phyloP scores from a whole-genome alignment of 2,329 filamentous ascomycete species.

The Colletotrichum noveboracense region DNA sequence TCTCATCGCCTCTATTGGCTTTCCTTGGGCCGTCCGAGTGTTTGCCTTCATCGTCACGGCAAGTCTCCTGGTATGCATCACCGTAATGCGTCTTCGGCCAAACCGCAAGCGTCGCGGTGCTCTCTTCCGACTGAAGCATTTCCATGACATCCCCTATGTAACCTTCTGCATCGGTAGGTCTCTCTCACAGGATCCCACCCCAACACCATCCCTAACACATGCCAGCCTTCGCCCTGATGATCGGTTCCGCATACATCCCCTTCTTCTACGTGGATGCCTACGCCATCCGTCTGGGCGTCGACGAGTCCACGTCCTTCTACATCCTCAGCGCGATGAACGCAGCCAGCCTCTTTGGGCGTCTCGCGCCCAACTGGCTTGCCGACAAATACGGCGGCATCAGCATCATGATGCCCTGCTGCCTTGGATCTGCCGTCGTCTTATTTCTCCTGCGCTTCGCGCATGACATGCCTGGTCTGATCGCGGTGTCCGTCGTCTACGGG shows the following conservation, averaged over 20 bases:
- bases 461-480: slow-evolving; percentile 14
- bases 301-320: slow-evolving; percentile 10
- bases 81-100: slow-evolving; percentile 9
- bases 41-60: slow-evolving; percentile 13
- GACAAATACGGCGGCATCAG: slow-evolving; percentile 19
- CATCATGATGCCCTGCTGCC: slow-evolving; percentile 10
- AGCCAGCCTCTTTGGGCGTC: slow-evolving; percentile 19
- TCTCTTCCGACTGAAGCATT: slow-evolving; percentile 7
- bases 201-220: background rate
- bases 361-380: slow-evolving; percentile 22
- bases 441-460: slow-evolving; percentile 9
- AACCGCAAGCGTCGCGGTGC: slow-evolving; percentile 7
- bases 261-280: slow-evolving; percentile 18
- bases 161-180: slow-evolving; percentile 8
- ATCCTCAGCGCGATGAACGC: slow-evolving; percentile 23
- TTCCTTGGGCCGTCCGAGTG: slow-evolving; percentile 11
- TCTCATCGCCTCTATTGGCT: slow-evolving; percentile 4
- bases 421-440: slow-evolving; percentile 6
- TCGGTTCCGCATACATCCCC: slow-evolving; percentile 13
- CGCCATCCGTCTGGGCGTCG: slow-evolving; percentile 6
- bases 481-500: slow-evolving; percentile 11
- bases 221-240: slow-evolving; percentile 12
- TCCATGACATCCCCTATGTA: background rate
- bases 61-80: slow-evolving; percentile 8
- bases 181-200: background rate